A percentile compares a stretch with the other conserved stretches of the same genome.
phyloP scores from a whole-genome alignment of 106 monocot species.

The Acanthochlamys bracteata region DNA sequence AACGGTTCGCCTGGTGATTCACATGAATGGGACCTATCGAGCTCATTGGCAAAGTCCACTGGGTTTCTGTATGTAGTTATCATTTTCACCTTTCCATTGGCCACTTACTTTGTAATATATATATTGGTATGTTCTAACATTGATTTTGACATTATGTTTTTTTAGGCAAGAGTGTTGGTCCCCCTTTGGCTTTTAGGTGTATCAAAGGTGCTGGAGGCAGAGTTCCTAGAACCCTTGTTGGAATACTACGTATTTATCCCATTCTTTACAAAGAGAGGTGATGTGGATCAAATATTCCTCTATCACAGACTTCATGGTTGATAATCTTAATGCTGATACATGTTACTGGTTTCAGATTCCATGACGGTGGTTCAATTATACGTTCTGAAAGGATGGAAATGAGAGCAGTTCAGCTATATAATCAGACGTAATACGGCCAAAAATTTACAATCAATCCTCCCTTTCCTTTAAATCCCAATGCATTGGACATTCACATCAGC shows the following conservation, averaged over 20 bases:
- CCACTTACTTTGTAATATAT: neutral
- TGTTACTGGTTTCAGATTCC: conserved; percentile 33
- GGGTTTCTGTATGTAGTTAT: conserved; percentile 72
- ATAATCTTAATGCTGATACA: neutral
- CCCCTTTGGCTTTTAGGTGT: conserved; percentile 79
- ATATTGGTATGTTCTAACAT: neutral
- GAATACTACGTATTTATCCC: conserved; percentile 67
- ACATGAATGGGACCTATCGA: conserved; percentile 86
- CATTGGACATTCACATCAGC: too few relatives aligned
- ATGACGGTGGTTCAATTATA: conserved; percentile 64
- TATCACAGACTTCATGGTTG: neutral
- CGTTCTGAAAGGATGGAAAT: conserved; percentile 80
- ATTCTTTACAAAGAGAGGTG: conserved; percentile 87
- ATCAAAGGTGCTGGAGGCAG: conserved; percentile 65
- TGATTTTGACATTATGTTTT: conserved; percentile 4
- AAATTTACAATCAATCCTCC: too few relatives aligned
- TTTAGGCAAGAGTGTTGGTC: conserved; percentile 53
- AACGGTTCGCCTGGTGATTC: conserved; percentile 43
- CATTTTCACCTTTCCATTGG: neutral
- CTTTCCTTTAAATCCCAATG: too few relatives aligned
- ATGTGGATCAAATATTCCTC: neutral
- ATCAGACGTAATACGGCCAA: conserved; percentile 57
- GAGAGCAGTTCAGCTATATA: conserved; percentile 45
- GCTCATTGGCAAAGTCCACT: conserved; percentile 61
- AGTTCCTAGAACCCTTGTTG: conserved; percentile 72